Base-by-base conservation (phyloP, 176 grass and related monocot species). In the Musa itinerans region DNA sequence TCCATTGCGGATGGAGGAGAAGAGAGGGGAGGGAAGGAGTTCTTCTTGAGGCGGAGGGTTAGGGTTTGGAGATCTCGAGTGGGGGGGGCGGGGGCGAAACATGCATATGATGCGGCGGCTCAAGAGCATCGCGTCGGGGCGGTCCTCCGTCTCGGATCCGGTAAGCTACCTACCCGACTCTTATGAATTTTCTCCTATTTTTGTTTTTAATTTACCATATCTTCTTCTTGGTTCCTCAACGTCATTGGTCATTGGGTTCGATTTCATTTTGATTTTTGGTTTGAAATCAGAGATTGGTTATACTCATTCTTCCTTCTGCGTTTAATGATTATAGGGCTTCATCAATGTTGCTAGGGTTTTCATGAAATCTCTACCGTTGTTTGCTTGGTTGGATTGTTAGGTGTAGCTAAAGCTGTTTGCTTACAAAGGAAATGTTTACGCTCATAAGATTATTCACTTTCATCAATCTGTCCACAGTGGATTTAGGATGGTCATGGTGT, bases 91-190 rank as follows among this genome's bases (percentile, higher is more conserved):
- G 34, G 34, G 4, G 34, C 34, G 76, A 83, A 96, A 82, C 85
- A 96, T 96, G 93, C 87, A 96, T 90, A 86, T 96, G 93, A 92
- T 96, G 89, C 87, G 89, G 76, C 87, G 93, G 81, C 81, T 96
- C 11, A 97, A 97, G 84, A 97, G 90, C 90, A 93, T 97, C 84
- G 87, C 90, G 51, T 93, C 94, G 23, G 90, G 90, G 54, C 90
- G 90, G 80, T 90, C 88, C 6, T 97, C 90, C 19, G 76, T 89
- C 70, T 93, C 94, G 79, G 94, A 97, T 83, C 90, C 90, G 59
- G 94, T 97, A 82, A 77, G 90, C 83, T 78, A 63, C 53, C 48
- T 24, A n/a, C 5, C 19, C 21, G 56, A 12, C 25, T 55, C 49
- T 21, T 49, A 26, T 64, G 34, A 6, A 43, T 76, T 56, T 50